A percentile compares a stretch with the other conserved stretches of the same genome.
These are phyloP conservation scores for Jamesozyma hellenica DNA, from an alignment of 805 yeast genomes.

Conservation along the genomic window DNA sequence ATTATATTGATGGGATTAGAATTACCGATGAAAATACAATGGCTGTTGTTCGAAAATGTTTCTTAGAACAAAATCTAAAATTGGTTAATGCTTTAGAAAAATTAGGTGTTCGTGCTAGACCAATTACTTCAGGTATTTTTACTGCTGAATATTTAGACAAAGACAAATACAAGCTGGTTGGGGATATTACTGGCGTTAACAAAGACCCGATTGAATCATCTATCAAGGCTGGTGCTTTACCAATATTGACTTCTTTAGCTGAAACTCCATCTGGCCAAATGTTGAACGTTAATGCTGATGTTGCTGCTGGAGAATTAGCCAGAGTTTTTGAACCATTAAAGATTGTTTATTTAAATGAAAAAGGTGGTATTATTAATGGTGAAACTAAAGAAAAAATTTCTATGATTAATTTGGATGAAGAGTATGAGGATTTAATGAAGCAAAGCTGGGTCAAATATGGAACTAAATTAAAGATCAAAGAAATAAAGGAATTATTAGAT, in stretches of 20 bases:
- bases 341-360: conserved; percentile 91
- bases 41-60: conserved; percentile 92
- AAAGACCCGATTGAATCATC: conserved; percentile 88
- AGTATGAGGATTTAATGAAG: conserved; percentile 80
- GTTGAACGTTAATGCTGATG: conserved; percentile 95
- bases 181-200: conserved; percentile 76
- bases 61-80: conserved; percentile 88
- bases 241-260: conserved; percentile 91
- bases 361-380: conserved; percentile 95
- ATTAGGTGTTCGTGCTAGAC: conserved; percentile 96
- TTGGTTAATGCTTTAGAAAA: conserved; percentile 92
- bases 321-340: conserved; percentile 94
- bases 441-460: conserved; percentile 98
- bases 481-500: conserved; percentile 87
- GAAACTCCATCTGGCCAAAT: conserved; percentile 96
- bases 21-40: conserved; percentile 90
- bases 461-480: conserved; percentile 92
- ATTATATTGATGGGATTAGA: conserved; percentile 91
- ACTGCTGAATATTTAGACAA: conserved; percentile 85
- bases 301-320: conserved; percentile 97
- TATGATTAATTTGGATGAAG: conserved; percentile 89
- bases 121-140: conserved; percentile 96
- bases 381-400: conserved; percentile 83
- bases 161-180: conserved; percentile 86
- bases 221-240: conserved; percentile 91